phyloP scores from a whole-genome alignment of 75 land plant genomes.

The Picea sitchensis region DNA sequence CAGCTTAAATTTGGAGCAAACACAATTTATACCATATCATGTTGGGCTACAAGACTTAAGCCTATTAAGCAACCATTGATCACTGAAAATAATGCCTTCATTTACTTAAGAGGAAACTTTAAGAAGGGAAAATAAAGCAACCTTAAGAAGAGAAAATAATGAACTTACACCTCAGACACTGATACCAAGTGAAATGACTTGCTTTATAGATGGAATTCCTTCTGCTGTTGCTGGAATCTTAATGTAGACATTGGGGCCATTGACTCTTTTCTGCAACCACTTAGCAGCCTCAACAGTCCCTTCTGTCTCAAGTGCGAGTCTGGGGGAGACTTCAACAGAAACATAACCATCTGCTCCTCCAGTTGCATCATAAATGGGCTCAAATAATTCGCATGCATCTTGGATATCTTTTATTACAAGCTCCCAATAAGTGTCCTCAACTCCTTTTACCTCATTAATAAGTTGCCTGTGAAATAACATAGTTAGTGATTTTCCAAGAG shows the following conservation, averaged over 20 bases:
- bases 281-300: constrained; percentile 87
- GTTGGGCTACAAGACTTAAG: too few relatives aligned
- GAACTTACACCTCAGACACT: constrained; percentile 68
- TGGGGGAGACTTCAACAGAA: constrained; percentile 97
- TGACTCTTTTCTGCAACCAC: constrained; percentile 78
- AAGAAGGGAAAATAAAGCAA: neutral
- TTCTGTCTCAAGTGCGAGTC: constrained; percentile 78
- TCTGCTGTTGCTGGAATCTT: constrained; percentile 94
- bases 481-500: neutral
- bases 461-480: constrained; percentile 50
- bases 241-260: constrained; percentile 79
- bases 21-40: too few relatives aligned
- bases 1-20: too few relatives aligned
- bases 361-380: constrained; percentile 69
- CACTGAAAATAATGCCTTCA: neutral
- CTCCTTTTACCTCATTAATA: constrained; percentile 67
- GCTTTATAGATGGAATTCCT: constrained; percentile 72
- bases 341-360: constrained; percentile 91
- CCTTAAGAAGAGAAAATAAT: neutral
- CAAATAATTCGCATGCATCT: constrained; percentile 94
- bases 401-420: constrained; percentile 94
- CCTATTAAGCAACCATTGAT: too few relatives aligned
- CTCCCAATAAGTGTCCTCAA: constrained; percentile 90
- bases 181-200: constrained; percentile 72
- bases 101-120: neutral